Base-by-base conservation (phyloP, 495 filamentous ascomycete species). In the Penicillium antarcticum region DNA sequence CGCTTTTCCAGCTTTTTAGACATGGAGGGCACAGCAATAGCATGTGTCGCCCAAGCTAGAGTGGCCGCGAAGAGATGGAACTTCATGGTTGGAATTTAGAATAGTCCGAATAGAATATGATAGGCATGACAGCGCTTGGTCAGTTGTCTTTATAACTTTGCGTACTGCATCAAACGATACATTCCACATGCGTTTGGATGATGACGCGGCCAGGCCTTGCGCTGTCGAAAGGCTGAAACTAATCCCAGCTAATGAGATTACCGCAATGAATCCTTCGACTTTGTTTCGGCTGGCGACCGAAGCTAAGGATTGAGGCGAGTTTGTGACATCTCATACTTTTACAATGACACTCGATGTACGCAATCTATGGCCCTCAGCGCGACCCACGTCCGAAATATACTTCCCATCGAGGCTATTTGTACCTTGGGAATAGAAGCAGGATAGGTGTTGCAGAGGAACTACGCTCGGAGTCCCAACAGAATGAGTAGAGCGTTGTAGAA, bases 1-100 rank as follows among this genome's bases (percentile, higher is more conserved):
- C 60, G 60, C 41, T 55, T 63, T 29, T 49, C 37, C 3, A 60
- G 19, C 10, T n/a, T 41, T 19, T 38, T 26, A 3, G 38, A 23
- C 6, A 42, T 17, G 9, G 39, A 36, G 2, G 49, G 48, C 6
- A 41, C 36, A 6, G 51, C 36, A 4, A 55, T 18, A 10, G 42
- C 42, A 11, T 32, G 18, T n/a, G 51, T 50, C 13, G 51, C 39
- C 0, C 55, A 33, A 23, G 51, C 33, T 32, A 63, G 16, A 34
- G 38, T 31, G 14, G 42, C 39, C 6, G 52, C 12, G 11, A 57
- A 17, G 1, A 38, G 16, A 13, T 14, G 42, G n/a, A 51, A 14
- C 31, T 55, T 60, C 60, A 61, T 63, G 11, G 17, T 46, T 4
- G 5, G 2, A 13, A 21, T 4, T 34, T 18, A 2, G 14, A 7